Evolutionary conservation across 495 filamentous ascomycete genomes (phyloP).

Genomic region (Parmelia sp.): DNA sequence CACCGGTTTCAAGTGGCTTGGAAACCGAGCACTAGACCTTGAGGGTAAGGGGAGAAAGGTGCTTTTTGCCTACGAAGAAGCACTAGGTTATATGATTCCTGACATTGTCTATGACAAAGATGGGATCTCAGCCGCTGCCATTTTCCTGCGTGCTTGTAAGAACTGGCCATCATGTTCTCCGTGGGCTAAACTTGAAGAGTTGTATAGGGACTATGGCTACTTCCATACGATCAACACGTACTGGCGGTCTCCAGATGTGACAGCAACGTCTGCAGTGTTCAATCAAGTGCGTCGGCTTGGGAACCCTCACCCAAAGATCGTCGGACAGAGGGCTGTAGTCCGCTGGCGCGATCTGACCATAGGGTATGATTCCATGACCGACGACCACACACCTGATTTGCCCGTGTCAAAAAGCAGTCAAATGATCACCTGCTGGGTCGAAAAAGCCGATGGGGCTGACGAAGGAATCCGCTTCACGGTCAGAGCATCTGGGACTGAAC

Average conservation of each 20-base stretch:
- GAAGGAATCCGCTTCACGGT: slow-evolving; percentile 57
- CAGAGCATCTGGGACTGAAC: slow-evolving; percentile 64
- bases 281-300: slow-evolving; percentile 45
- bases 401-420: slow-evolving; percentile 54
- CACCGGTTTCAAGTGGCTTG: slow-evolving; percentile 75
- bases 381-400: slow-evolving; percentile 49
- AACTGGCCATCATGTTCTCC: slow-evolving; percentile 51
- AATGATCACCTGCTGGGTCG: slow-evolving; percentile 67
- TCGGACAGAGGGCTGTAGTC: slow-evolving; percentile 48
- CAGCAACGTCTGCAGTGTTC: slow-evolving; percentile 50
- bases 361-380: slow-evolving; percentile 55
- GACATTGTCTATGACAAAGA: slow-evolving; percentile 63
- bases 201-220: slow-evolving; percentile 58
- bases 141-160: slow-evolving; percentile 54
- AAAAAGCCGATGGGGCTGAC: slow-evolving; percentile 31
- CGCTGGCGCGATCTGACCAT: slow-evolving; percentile 65
- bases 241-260: slow-evolving; percentile 53
- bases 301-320: slow-evolving; percentile 36
- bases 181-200: slow-evolving; percentile 51
- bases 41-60: slow-evolving; percentile 45
- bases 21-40: slow-evolving; percentile 41
- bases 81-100: slow-evolving; percentile 70
- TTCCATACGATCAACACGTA: slow-evolving; percentile 65
- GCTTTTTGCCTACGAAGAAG: slow-evolving; percentile 64
- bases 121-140: slow-evolving; percentile 58